phyloP scores from a whole-genome alignment of 2,329 filamentous ascomycete genomes.

The Neocucurbitaria cava region DNA sequence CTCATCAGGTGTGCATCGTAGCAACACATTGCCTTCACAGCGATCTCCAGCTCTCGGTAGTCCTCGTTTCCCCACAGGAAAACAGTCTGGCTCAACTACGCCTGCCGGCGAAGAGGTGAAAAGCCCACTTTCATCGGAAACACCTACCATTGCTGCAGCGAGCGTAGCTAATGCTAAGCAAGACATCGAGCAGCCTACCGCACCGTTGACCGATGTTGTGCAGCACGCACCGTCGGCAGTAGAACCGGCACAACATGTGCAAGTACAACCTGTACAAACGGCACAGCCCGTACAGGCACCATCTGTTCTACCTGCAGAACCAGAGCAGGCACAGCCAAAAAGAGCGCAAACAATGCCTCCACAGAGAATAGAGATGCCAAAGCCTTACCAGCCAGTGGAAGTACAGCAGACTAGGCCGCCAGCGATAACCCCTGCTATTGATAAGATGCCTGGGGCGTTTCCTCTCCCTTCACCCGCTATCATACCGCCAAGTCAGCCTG shows the following conservation, averaged over 20 bases:
- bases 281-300: too few species aligned
- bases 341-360: constrained; percentile 30
- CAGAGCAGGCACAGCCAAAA: constrained; percentile 13
- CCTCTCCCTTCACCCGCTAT: constrained; percentile 59
- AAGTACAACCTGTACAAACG: too few species aligned
- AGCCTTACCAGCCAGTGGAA: constrained; percentile 16
- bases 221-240: constrained; percentile 6
- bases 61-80: constrained; percentile 44
- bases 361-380: constrained; percentile 34
- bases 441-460: constrained; percentile 65
- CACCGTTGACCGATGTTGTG: background rate
- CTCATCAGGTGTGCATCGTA: constrained; percentile 69
- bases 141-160: constrained; percentile 18
- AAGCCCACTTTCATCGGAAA: constrained; percentile 24
- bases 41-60: constrained; percentile 73
- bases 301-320: constrained; percentile 14
- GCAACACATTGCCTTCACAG: constrained; percentile 94
- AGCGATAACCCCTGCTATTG: constrained; percentile 36
- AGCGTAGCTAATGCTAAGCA: constrained; percentile 14
- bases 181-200: constrained; percentile 7
- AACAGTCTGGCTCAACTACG: constrained; percentile 61
- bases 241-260: constrained; percentile 1
- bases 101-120: constrained; percentile 48
- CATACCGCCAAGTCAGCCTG: constrained; percentile 48
- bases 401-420: constrained; percentile 30